phyloP scores from a whole-genome alignment of 257 asterid genomes.

The Scutellaria minor region DNA sequence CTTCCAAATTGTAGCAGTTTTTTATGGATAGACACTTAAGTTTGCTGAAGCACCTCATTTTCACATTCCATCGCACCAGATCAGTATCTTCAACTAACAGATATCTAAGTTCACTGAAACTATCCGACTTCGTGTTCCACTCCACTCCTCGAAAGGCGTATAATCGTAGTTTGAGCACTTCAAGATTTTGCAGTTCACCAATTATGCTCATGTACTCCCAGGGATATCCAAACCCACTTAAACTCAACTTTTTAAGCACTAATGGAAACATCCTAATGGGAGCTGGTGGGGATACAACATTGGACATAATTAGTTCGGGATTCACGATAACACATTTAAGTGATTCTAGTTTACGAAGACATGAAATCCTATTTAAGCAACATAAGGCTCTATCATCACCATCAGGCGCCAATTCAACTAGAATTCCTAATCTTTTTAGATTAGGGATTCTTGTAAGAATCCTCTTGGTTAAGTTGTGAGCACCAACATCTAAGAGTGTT shows the following conservation, averaged over 20 bases:
- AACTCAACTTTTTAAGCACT: background rate
- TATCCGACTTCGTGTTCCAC: background rate
- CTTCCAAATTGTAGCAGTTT: background rate
- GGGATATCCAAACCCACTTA: background rate
- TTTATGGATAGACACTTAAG: background rate
- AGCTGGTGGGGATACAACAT: background rate
- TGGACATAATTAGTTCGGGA: background rate
- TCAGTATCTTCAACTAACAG: slow-evolving; percentile 5
- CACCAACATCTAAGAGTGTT: background rate
- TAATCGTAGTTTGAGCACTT: background rate
- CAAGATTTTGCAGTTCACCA: background rate
- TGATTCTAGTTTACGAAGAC: background rate
- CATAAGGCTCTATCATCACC: background rate
- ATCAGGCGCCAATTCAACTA: background rate
- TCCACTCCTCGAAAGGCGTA: background rate
- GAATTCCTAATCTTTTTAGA: background rate
- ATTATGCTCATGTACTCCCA: background rate
- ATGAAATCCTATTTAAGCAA: background rate
- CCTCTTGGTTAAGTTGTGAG: background rate
- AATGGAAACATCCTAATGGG: background rate
- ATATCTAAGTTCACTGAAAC: background rate
- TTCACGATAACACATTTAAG: background rate
- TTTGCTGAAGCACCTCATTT: background rate
- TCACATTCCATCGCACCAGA: background rate
- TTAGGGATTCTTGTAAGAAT: slow-evolving; percentile 2